Evolutionary conservation across 2,329 filamentous ascomycete species (phyloP), one percentile per base, ranked within the genome.

Genomic region (Colletotrichum paranaense): DNA sequence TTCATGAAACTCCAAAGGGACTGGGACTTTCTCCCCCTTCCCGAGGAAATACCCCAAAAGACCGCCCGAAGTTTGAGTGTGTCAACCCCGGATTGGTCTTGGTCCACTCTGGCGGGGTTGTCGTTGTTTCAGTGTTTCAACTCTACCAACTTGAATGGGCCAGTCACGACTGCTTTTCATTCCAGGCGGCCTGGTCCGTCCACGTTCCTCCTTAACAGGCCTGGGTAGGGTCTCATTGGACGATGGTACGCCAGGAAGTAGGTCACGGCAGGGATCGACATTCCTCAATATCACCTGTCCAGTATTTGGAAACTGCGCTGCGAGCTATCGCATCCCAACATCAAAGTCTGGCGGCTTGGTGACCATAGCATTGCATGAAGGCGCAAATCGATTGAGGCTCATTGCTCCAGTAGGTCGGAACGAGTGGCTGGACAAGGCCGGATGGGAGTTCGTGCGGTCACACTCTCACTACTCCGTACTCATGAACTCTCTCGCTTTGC

Each of bases 111-210:
- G 58, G 52, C 52, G 68, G 62, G 58, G 62, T 32, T 56, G 60
- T 73, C 60, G 71, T 73, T 71, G 66, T 75, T 74, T 74, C 73
- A 75, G 73, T 60, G 73, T 71, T 74, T 75, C 73, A 74, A 70
- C 66, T 74, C 49, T 59, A 59, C 68, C 38, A 59, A 38, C 42
- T 60, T 63, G 55, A 68, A 67, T 16, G n/a, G 62, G 68, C 68
- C 68, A 62, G 52, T 69, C 69, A 69, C 26, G 60, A 42, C 58
- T 24, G 35, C 55, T 62, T 32, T 56, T 42, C 32, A 38, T 60
- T 59, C 67, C 67, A 59, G 70, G 49, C 70, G 46, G 53, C 35
- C 28, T 56, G 32, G 35, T 52, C 67, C 46, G 67, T 57, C 35
- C 24, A 59, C 26, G 24, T 32, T 22, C 42, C 69, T 24, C 46